Base-by-base conservation (phyloP, 2,329 filamentous ascomycete species). In the Trichoderma sp. region DNA sequence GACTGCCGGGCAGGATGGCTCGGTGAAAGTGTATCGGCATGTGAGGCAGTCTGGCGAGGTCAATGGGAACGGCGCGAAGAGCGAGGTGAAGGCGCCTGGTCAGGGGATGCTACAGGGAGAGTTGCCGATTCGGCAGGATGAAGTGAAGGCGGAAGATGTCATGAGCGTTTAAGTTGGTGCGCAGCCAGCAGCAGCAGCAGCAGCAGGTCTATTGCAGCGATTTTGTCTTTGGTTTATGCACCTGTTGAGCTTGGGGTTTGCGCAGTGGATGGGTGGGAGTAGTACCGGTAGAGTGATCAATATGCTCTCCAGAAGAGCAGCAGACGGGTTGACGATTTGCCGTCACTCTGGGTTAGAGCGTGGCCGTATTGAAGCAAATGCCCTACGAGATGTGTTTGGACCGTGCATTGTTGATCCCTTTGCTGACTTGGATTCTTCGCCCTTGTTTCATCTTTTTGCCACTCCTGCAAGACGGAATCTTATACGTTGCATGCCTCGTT, bases 101-200 rank as follows among this genome's bases (percentile, higher is more conserved):
- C 81, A 83, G 1, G 86, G 85, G 48, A 81, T 83, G 3, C 83
- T 90, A 6, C 74, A 89, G 43, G 80, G 82, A 0, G 86, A 89
- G 12, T 83, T 76, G 5, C 74, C 75, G 3, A 73, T 77, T 14
- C 72, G 74, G 65, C 75, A 75, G 43, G 76, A 79, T 62, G 77
- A 80, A 65, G 74, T 79, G 12, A 76, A 79, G 67, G 74, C 77
- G 69, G 76, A 78, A 67, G 73, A 74, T 7, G 64, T 30, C 28
- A 17, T 71, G 63, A 69, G 34, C 24, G 7, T 19, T 45, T 39
- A 41, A 19, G 9, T 21, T 34, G n/a, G 12, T 19, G 12, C n/a
- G 26, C 30, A n/a, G n/a, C n/a, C n/a, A n/a, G n/a, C n/a, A n/a
- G n/a, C n/a, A 14, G 41, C 10, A 12, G 19, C n/a, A 14, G 34